phyloP scores from a whole-genome alignment of 352 stramenopile species.

The Phytophthora sp. region DNA sequence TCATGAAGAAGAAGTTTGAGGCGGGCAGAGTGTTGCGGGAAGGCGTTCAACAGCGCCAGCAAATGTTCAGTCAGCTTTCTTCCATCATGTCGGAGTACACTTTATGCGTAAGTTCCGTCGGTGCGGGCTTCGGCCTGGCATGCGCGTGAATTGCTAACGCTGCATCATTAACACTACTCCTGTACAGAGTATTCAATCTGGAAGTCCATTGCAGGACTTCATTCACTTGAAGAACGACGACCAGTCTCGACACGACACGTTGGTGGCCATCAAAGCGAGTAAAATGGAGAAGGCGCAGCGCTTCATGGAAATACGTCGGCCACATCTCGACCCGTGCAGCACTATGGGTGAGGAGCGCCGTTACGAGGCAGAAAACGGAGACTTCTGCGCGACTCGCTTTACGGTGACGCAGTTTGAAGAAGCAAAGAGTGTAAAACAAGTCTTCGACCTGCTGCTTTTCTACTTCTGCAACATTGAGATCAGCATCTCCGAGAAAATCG shows the following conservation, averaged over 20 bases:
- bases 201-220: constrained; percentile 35
- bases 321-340: constrained; percentile 29
- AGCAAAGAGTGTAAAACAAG: constrained; percentile 34
- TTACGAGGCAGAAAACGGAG: constrained; percentile 49
- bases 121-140: not conserved
- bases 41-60: constrained; percentile 21
- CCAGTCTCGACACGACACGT: constrained; percentile 11
- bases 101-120: constrained; percentile 25
- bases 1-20: constrained; percentile 6
- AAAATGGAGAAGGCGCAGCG: constrained; percentile 39
- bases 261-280: constrained; percentile 19
- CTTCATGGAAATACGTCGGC: constrained; percentile 40
- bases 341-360: constrained; percentile 42
- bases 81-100: constrained; percentile 46
- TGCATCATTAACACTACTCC: not conserved
- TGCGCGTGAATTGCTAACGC: not conserved
- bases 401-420: constrained; percentile 55
- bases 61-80: constrained; percentile 29
- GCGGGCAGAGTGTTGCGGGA: constrained; percentile 9
- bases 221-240: constrained; percentile 33
- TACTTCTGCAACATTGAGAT: constrained; percentile 70
- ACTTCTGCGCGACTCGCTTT: constrained; percentile 63
- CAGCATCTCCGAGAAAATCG: constrained; percentile 64
- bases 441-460: constrained; percentile 55
- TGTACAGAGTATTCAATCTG: constrained; percentile 33